Percentiles rank a stretch among this genome's conserved stretches.
These are phyloP conservation scores for Magnolia sinica DNA, from an alignment of 164 flowering plant genomes.

Conservation along the genomic window DNA sequence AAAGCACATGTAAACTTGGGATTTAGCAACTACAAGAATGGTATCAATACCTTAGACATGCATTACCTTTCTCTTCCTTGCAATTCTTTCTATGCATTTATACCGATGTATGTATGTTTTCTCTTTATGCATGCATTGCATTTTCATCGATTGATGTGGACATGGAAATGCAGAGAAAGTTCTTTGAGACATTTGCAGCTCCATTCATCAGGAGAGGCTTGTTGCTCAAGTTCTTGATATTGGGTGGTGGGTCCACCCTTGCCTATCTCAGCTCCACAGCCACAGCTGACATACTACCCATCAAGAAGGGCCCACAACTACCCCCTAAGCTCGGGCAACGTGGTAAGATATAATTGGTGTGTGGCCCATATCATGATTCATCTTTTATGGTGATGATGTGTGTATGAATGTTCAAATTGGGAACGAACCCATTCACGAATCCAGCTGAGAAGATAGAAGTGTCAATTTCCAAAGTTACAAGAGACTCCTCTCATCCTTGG, in stretches of 20 bases:
- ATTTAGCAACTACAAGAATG: too few species aligned
- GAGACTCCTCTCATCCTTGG: too few species aligned
- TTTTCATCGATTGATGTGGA: background rate
- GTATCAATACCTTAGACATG: too few species aligned
- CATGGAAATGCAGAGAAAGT: slow-evolving; percentile 74
- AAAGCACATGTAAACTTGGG: too few species aligned
- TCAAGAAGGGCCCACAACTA: slow-evolving; percentile 92
- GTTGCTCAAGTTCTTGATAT: slow-evolving; percentile 83
- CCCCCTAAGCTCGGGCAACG: slow-evolving; percentile 93
- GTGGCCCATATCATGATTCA: background rate
- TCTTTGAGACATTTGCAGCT: slow-evolving; percentile 98
- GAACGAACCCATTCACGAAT: too few species aligned
- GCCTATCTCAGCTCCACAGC: slow-evolving; percentile 81
- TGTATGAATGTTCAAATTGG: slow-evolving; percentile 6
- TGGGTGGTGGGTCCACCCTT: slow-evolving; percentile 85
- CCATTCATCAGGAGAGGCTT: slow-evolving; percentile 97
- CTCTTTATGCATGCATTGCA: background rate
- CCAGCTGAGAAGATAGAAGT: too few species aligned
- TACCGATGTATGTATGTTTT: background rate
- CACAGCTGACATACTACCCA: slow-evolving; percentile 69
- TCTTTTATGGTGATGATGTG: background rate
- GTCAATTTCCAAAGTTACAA: too few species aligned
- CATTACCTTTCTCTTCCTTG: too few species aligned
- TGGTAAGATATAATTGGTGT: slow-evolving; percentile 64
- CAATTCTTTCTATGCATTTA: background rate